Evolutionary conservation across 1,284 basidiomycete genomes (phyloP).

Genomic region (Pseudozyma pruni): DNA sequence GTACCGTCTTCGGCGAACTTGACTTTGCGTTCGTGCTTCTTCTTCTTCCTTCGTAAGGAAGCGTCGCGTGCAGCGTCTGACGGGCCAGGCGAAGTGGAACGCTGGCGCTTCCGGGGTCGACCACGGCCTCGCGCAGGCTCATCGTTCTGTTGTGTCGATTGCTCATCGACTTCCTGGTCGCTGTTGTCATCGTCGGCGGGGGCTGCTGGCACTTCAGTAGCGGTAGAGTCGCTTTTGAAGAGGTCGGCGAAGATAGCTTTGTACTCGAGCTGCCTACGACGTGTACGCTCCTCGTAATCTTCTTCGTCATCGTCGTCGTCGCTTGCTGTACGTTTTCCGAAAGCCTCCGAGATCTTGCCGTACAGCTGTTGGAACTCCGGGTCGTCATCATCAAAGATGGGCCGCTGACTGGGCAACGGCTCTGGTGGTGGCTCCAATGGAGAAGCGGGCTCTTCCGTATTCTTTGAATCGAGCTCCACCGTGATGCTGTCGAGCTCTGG

Average conservation of each 20-base stretch:
- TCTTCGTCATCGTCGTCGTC: conserved; percentile 36
- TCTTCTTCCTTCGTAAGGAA: conserved; percentile 12
- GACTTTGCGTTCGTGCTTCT: conserved; percentile 37
- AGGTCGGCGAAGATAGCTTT: conserved; percentile 42
- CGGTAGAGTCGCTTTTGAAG: not conserved
- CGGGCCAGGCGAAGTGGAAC: conserved; percentile 5
- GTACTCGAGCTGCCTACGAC: conserved; percentile 34
- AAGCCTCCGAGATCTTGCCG: no score
- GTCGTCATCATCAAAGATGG: conserved; percentile 29
- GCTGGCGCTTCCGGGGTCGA: conserved; percentile 17
- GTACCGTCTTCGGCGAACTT: conserved; percentile 45
- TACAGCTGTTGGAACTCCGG: conserved; percentile 28
- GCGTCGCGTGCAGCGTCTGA: not conserved
- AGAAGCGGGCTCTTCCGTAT: not conserved
- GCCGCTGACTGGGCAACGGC: conserved; percentile 24
- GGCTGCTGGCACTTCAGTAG: not conserved
- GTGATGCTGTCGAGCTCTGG: not conserved
- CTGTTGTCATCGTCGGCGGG: not conserved
- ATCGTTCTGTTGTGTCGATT: conserved; percentile 2
- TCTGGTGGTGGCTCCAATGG: conserved; percentile 20
- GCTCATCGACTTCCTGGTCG: conserved; percentile 2
- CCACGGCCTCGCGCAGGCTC: conserved; percentile 11
- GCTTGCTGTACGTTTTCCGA: conserved; percentile 27
- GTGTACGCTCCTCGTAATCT: conserved; percentile 39
- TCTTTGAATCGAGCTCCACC: not conserved